Percentiles rank a stretch among this genome's conserved stretches.
Evolutionary conservation across 1,139 yeast genomes (phyloP).

Genomic region (Kodamaea anthophila): DNA sequence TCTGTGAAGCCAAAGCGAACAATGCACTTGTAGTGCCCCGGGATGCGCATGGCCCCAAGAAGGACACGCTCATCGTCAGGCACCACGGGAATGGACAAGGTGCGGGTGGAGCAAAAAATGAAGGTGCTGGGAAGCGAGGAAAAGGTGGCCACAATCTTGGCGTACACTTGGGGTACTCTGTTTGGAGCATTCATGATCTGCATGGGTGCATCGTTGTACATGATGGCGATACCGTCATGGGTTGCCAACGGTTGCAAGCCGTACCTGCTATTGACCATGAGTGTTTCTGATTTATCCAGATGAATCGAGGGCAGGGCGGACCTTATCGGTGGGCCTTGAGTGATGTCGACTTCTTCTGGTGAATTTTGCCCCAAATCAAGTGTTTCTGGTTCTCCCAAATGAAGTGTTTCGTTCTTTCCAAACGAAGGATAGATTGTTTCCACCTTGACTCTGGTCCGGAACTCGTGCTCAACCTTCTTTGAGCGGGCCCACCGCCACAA

Average conservation of each 20-base stretch:
- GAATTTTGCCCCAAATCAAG: conserved; percentile 16
- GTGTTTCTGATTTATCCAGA: conserved; percentile 5
- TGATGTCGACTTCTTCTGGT: conserved; percentile 1
- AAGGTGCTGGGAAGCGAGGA: conserved; percentile 38
- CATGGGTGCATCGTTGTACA: conserved; percentile 30
- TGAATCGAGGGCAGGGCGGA: no score
- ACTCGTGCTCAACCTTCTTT: conserved; percentile 34
- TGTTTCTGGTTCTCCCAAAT: conserved; percentile 18
- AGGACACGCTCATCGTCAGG: conserved; percentile 32
- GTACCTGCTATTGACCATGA: conserved; percentile 16
- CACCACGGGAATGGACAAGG: conserved; percentile 37
- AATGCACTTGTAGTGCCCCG: conserved; percentile 42
- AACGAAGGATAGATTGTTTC: conserved; percentile 22
- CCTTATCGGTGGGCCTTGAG: no score
- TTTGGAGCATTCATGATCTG: conserved; percentile 31
- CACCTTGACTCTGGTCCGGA: conserved; percentile 22
- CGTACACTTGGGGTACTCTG: conserved; percentile 38
- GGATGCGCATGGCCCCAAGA: conserved; percentile 32
- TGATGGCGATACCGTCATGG: conserved; percentile 34
- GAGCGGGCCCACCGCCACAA: conserved; percentile 47
- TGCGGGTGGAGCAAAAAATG: conserved; percentile 36
- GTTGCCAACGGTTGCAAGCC: conserved; percentile 19
- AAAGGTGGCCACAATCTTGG: conserved; percentile 29
- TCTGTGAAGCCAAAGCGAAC: conserved; percentile 45
- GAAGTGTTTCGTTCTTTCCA: conserved; percentile 14